phyloP scores from a whole-genome alignment of 139 green algal species.

The Coelastrella sp. region DNA sequence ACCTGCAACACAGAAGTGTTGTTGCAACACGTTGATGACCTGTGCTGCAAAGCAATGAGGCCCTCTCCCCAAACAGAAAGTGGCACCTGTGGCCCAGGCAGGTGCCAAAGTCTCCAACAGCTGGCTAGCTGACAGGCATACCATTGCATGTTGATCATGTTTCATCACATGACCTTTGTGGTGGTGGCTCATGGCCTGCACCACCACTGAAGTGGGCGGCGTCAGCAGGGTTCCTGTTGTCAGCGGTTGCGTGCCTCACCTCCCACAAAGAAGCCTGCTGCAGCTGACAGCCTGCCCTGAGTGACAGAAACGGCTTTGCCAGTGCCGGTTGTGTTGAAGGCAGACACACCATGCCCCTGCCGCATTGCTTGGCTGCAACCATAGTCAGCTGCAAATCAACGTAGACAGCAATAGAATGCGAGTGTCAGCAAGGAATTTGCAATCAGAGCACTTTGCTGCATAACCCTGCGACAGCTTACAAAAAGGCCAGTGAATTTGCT shows the following conservation, averaged over 20 bases:
- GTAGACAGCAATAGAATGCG: background rate
- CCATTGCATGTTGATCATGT: no score
- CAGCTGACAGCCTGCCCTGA: background rate
- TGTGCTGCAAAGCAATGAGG: no score
- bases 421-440: background rate
- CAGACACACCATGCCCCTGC: conserved; percentile 28
- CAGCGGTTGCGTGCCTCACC: background rate
- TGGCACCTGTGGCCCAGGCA: no score
- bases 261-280: conserved; percentile 36
- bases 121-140: no score
- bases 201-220: no score
- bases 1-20: conserved; percentile 1
- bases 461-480: no score
- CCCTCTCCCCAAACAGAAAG: no score
- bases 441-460: background rate
- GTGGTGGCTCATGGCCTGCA: no score
- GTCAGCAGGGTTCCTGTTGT: background rate
- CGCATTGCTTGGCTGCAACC: background rate
- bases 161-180: no score
- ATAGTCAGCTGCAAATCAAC: conserved; percentile 17
- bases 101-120: no score
- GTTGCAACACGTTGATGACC: no score
- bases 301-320: conserved; percentile 17
- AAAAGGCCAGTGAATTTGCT: no score
- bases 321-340: background rate